Base-by-base conservation (phyloP, 2,329 filamentous ascomycete species). In the Cordyceps sp. region DNA sequence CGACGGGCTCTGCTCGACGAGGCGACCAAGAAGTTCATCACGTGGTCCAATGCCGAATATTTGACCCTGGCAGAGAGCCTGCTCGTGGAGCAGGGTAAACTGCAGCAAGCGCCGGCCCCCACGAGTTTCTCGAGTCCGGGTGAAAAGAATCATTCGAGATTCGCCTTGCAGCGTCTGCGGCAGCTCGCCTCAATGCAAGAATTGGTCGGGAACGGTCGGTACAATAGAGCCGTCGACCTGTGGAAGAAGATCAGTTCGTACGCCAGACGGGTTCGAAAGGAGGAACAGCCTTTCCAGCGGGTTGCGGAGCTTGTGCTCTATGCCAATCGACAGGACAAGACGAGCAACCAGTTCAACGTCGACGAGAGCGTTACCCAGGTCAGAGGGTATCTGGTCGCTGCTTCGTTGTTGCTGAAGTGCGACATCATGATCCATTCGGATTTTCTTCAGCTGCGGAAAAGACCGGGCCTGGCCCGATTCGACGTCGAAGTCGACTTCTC, bases 1-100 rank as follows among this genome's bases (percentile, higher is more conserved):
- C 62, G 69, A 23, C 61, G 66, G 4, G 69, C 66, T 1, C 52
- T 73, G 6, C 55, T 81, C 1, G 72, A 80, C 33, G 67, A 78
- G 44, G 58, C 66, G 0, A 71, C 70, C 0, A 77, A 76, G 49
- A 74, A 70, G 38, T 74, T 80, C 44, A 62, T 75, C n/a, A 42
- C 61, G 4, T 69, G 61, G 54, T 58, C 66, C 0, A 63, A 65
- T n/a, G 23, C 17, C 2, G 12, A 36, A 19, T 34, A 42, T 28
- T 15, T 26, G 3, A 26, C 25, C 3, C 33, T 45, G 8, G 33
- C 36, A 7, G 24, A 36, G 7, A 18, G 14, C 13, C 30, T 43
- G 10, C 15, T 42, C 3, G 15, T 25, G 8, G 34, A 34, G 26
- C 34, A 42, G n/a, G 35, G 37, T 15, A 27, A 17, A 2, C 29